phyloP scores from a whole-genome alignment of 495 filamentous ascomycete genomes.

The Aspergillus homomorphus region DNA sequence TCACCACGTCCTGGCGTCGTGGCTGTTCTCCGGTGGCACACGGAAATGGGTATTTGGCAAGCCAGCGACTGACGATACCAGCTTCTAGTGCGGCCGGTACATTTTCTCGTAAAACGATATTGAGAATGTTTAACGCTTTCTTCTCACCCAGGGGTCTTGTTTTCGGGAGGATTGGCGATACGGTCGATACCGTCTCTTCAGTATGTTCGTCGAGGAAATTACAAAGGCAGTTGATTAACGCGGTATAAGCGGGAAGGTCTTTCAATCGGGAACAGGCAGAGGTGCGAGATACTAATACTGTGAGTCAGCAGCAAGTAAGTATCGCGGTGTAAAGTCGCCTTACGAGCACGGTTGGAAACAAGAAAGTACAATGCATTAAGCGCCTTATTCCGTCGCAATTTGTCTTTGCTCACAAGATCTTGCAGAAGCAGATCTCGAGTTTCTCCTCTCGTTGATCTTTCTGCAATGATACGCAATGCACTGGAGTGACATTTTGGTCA shows the following conservation, averaged over 20 bases:
- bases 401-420: slow-evolving; percentile 39
- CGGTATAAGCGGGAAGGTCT: slow-evolving; percentile 38
- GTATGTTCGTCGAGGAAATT: slow-evolving; percentile 46
- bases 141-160: slow-evolving; percentile 43
- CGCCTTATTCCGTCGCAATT: slow-evolving; percentile 35
- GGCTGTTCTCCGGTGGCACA: slow-evolving; percentile 36
- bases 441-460: slow-evolving; percentile 42
- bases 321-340: slow-evolving; percentile 6
- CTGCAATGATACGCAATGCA: slow-evolving; percentile 48
- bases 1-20: slow-evolving; percentile 38
- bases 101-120: slow-evolving; percentile 38
- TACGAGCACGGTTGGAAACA: slow-evolving; percentile 41
- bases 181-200: slow-evolving; percentile 34
- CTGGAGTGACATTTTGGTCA: slow-evolving; percentile 25
- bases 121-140: slow-evolving; percentile 39
- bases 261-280: slow-evolving; percentile 38
- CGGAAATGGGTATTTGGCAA: slow-evolving; percentile 49
- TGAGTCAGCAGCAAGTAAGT: slow-evolving; percentile 12
- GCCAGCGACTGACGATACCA: slow-evolving; percentile 47
- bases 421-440: slow-evolving; percentile 41
- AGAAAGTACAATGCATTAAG: slow-evolving; percentile 46
- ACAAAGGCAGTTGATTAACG: slow-evolving; percentile 47
- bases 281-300: slow-evolving; percentile 34
- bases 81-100: slow-evolving; percentile 40
- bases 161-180: slow-evolving; percentile 44